A percentile compares a stretch with the other conserved stretches of the same genome.
Evolutionary conservation across 805 yeast genomes (phyloP).

Genomic region (Komagataella ulmi): DNA sequence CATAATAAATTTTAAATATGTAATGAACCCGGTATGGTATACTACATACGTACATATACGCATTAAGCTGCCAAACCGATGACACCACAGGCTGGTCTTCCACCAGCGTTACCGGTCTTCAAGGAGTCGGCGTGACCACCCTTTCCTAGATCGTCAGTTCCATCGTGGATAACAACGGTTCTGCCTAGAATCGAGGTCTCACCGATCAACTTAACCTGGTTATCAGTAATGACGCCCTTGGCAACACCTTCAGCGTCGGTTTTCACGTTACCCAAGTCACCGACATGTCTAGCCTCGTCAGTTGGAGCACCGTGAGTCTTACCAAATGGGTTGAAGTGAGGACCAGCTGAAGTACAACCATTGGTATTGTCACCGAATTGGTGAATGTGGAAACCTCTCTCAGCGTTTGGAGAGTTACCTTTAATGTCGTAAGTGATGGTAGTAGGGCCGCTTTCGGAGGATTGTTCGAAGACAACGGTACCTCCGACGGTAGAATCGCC

Average conservation of each 20-base stretch:
- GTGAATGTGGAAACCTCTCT: slow-evolving; percentile 96
- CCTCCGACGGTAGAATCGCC: slow-evolving; percentile 91
- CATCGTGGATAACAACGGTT: slow-evolving; percentile 89
- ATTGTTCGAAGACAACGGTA: slow-evolving; percentile 77
- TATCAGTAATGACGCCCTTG: slow-evolving; percentile 77
- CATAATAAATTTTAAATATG: background rate
- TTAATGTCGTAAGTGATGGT: slow-evolving; percentile 77
- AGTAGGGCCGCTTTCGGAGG: slow-evolving; percentile 67
- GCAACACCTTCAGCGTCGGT: slow-evolving; percentile 86
- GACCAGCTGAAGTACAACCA: slow-evolving; percentile 98
- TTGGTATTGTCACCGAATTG: slow-evolving; percentile 98
- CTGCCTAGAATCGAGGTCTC: slow-evolving; percentile 85
- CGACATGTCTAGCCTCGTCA: slow-evolving; percentile 74
- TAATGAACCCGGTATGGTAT: background rate
- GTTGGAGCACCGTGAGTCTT: slow-evolving; percentile 89
- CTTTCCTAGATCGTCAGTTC: slow-evolving; percentile 88
- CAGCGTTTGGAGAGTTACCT: slow-evolving; percentile 81
- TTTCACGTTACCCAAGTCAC: slow-evolving; percentile 90
- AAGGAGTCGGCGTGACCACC: slow-evolving; percentile 86
- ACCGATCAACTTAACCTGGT: slow-evolving; percentile 70
- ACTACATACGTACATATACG: background rate
- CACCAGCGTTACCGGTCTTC: slow-evolving; percentile 97
- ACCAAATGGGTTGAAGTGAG: slow-evolving; percentile 88
- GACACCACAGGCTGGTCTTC: slow-evolving; percentile 97
- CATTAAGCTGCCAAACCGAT: slow-evolving; percentile 56